Base-by-base conservation (phyloP, 768 basidiomycete genomes). In the Agrocybe chaxingu region DNA sequence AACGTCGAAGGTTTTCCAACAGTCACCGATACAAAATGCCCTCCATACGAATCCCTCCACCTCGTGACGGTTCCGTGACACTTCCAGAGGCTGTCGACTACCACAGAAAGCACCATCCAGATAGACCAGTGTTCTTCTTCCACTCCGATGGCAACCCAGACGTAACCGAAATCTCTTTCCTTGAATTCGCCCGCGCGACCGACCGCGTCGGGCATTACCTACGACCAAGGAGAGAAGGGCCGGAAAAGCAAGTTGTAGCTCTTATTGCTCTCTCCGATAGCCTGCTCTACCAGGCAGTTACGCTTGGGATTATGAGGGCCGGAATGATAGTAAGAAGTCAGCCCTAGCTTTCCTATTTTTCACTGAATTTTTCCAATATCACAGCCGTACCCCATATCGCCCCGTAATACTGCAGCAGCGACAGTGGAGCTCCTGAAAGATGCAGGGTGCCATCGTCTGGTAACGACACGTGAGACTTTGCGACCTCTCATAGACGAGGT, bases 171-270 rank as follows among this genome's bases (percentile, higher is more conserved):
- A 66, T 79, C 13, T 66, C 72, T 5, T 66, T 67, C 45, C 53
- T 74, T 2, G 75, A 79, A 45, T 79, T 79, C 56, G 69, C 67
- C n/a, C 69, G 70, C 9, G 78, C 77, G 10, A 66, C 65, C 19
- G 71, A 78, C 44, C 68, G 76, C 7, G 60, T 70, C 16, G 75
- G 75, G 0, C 71, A 72, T 50, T 51, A 59, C 31, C 33, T 78
- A 5, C 61, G 70, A 11, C 75, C 74, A 0, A 48, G 48, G 9
- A 52, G 58, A 48, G 49, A 10, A 59, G 69, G 7, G 34, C 38
- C 19, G 58, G 69, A 7, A 37, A 51, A 65, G 8, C 56, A 61
- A 16, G 64, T 74, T 4, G 51, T 77, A 1, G 72, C 68, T 0
- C 51, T 78, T 11, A 59, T 76, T 7, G 67, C 68, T 3, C 62